Conservation (phyloP, 768 basidiomycete genomes). For the Tylopilus sp. region DNA sequence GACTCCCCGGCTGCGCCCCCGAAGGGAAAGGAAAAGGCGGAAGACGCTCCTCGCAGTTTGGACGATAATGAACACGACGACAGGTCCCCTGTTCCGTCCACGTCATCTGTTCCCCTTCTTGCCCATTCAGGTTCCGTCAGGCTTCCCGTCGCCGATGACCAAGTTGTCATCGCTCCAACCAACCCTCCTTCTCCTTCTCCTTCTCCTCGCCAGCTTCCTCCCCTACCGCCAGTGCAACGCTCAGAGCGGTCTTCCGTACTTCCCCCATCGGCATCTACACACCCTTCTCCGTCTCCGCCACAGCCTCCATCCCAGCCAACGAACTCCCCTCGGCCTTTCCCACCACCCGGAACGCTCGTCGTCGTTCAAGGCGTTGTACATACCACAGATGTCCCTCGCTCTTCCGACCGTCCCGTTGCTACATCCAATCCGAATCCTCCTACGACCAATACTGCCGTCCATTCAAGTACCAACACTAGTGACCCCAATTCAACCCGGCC, state of each 20-base stretch:
- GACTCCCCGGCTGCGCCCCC: conserved; percentile 20
- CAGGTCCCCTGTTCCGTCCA: conserved; percentile 12
- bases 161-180: conserved; percentile 22
- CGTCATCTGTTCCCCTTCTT: conserved; percentile 12
- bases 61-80: conserved; percentile 4
- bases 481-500: conserved; percentile 12
- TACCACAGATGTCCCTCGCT: conserved; percentile 60
- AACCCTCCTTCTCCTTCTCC: conserved; percentile 4
- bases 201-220: conserved; percentile 8
- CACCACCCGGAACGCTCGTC: conserved; percentile 73
- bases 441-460: conserved; percentile 1
- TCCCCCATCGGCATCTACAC: conserved; percentile 13
- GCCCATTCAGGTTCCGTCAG: background rate
- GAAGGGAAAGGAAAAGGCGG: conserved; percentile 39
- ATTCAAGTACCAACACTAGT: conserved; percentile 7
- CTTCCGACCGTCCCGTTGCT: conserved; percentile 21
- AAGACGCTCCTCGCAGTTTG: conserved; percentile 12
- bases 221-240: conserved; percentile 9
- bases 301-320: conserved; percentile 22
- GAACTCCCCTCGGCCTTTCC: conserved; percentile 46
- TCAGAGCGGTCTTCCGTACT: conserved; percentile 11
- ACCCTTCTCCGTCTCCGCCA: conserved; percentile 8
- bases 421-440: conserved; percentile 9
- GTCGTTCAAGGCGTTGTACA: conserved; percentile 84
- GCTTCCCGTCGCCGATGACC: conserved; percentile 14